Evolutionary conservation across 495 filamentous ascomycete genomes (phyloP), one percentile per base, ranked within the genome.

Genomic region (Apiosordaria backusii): DNA sequence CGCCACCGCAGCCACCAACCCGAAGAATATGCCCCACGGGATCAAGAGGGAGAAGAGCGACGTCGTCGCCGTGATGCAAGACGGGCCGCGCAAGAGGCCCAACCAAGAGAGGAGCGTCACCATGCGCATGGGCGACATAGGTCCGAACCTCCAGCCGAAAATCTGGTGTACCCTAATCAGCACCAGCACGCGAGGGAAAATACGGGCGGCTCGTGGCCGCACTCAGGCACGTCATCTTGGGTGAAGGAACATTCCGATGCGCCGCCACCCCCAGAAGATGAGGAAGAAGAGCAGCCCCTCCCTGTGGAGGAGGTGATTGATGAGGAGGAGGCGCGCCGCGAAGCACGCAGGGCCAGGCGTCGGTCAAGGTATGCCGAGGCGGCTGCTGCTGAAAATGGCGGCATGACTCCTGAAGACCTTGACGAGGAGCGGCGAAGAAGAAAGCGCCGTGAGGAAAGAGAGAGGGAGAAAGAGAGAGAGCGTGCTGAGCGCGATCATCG

Each of bases 161-260:
- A 80, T 54, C 16, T 15, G 35, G 78, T 80, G 61, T 84, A 84
- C 65, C 75, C 78, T 7, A 80, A 78, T 68, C 6, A 45, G 35
- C 35, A 45, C 35, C 35, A 45, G 9, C 75, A 78, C 68, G 72
- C 78, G 10, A 75, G 79, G 24, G 73, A 79, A 22, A 77, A 74
- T 63, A 72, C 72, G 53, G 65, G 78, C 76, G 65, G 78, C 76
- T 64, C 77, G 62, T 85, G 83, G 84, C 83, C 83, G 4, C 83
- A 84, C 65, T 83, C 81, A 45, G 83, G 83, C 16, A 86, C 84
- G 10, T 80, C 81, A 52, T 85, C 83, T 4, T 86, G 84, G 84
- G 84, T 85, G 13, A 84, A 85, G 72, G 84, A 86, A n/a, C 83
- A 85, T 68, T 83, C 82, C 1, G 84, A 86, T 62, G 82, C 83